phyloP scores from a whole-genome alignment of 2,329 filamentous ascomycete genomes.

The Cytospora piceae region DNA sequence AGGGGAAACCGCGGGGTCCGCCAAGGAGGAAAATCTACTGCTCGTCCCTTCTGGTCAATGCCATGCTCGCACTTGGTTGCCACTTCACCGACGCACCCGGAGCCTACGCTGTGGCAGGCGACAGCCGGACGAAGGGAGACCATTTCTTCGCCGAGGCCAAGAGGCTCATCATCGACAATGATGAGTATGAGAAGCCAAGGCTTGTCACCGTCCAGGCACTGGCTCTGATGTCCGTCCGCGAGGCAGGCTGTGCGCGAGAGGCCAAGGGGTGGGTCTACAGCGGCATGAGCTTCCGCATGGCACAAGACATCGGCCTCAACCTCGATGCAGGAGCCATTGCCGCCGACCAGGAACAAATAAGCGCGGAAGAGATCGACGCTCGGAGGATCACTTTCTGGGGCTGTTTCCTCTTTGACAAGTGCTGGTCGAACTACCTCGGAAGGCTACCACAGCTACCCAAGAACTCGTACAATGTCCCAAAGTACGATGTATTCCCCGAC shows the following conservation, averaged over 20 bases:
- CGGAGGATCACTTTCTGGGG: slow-evolving; percentile 95
- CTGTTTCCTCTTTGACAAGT: slow-evolving; percentile 98
- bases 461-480: slow-evolving; percentile 80
- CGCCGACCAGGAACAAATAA: slow-evolving; percentile 60
- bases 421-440: slow-evolving; percentile 96
- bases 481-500: slow-evolving; percentile 85
- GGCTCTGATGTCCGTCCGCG: slow-evolving; percentile 92
- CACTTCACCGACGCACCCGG: slow-evolving; percentile 83
- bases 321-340: slow-evolving; percentile 74
- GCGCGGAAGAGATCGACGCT: slow-evolving; percentile 85
- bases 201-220: slow-evolving; percentile 91
- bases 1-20: slow-evolving; percentile 62
- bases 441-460: slow-evolving; percentile 84
- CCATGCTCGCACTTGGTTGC: slow-evolving; percentile 89
- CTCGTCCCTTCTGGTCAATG: slow-evolving; percentile 87
- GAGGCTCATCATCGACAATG: slow-evolving; percentile 83
- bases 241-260: slow-evolving; percentile 92
- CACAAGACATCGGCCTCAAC: slow-evolving; percentile 89
- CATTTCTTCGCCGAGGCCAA: slow-evolving; percentile 97
- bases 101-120: slow-evolving; percentile 70
- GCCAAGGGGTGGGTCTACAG: slow-evolving; percentile 98
- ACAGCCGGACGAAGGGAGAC: slow-evolving; percentile 86
- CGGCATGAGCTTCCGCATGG: slow-evolving; percentile 98
- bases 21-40: slow-evolving; percentile 73
- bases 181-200: slow-evolving; percentile 88